Evolutionary conservation across 371 early-diverging fungal genomes (phyloP).

Genomic region (Cladochytrium tenue): DNA sequence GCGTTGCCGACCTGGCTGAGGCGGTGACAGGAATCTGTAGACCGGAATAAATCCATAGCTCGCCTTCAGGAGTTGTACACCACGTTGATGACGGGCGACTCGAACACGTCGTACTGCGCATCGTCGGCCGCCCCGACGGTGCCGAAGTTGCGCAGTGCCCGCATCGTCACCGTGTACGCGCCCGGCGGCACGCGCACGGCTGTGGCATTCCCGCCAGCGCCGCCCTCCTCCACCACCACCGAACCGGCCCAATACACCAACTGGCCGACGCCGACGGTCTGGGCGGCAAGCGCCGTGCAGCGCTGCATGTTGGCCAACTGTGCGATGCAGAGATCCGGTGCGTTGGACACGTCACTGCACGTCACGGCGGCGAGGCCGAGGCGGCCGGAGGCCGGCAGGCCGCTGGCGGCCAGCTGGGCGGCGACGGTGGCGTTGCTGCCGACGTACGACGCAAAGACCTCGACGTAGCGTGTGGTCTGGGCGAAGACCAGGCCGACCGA

Average conservation of each 20-base stretch:
- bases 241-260: neutral
- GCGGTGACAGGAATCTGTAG: too few species aligned
- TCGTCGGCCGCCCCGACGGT: neutral
- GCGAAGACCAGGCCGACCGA: neutral
- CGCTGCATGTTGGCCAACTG: too few species aligned
- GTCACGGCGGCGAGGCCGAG: too few species aligned
- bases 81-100: constrained; percentile 18
- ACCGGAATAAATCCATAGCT: too few species aligned
- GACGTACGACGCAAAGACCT: neutral
- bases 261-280: neutral
- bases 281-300: neutral
- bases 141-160: constrained; percentile 26
- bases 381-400: too few species aligned
- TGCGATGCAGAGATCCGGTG: too few species aligned
- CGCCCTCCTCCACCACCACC: neutral
- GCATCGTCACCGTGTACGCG: constrained; percentile 16
- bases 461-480: neutral
- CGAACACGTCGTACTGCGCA: constrained; percentile 14
- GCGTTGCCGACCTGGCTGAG: too few species aligned
- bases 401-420: too few species aligned
- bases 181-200: constrained; percentile 15
- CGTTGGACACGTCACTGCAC: too few species aligned
- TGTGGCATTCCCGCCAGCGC: neutral
- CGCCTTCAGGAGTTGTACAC: too few species aligned
- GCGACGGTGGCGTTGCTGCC: neutral